Evolutionary conservation across 2,329 filamentous ascomycete genomes (phyloP).

Genomic region (Cercospora janseana): DNA sequence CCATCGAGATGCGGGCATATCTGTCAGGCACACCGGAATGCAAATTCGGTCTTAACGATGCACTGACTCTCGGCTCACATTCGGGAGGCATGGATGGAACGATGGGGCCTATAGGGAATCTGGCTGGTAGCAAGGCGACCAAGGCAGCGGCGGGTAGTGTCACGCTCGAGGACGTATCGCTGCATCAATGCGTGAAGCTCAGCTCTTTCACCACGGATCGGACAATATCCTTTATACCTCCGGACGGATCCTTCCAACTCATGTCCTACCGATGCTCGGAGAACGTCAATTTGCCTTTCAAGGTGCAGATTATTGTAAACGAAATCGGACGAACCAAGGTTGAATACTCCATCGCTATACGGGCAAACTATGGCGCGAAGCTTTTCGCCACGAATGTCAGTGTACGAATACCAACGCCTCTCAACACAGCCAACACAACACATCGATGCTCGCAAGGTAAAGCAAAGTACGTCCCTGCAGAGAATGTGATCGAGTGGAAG

Average conservation of each 20-base stretch:
- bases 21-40: constrained; percentile 95
- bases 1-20: constrained; percentile 98
- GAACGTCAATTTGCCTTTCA: constrained; percentile 98
- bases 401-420: constrained; percentile 87
- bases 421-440: constrained; percentile 92
- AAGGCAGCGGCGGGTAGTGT: constrained; percentile 94
- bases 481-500: constrained; percentile 99
- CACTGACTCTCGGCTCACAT: constrained; percentile 75
- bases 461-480: constrained; percentile 95
- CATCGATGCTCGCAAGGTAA: constrained; percentile 94
- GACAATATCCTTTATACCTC: constrained; percentile 95
- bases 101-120: constrained; percentile 70
- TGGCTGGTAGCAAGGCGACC: constrained; percentile 80
- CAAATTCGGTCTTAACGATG: constrained; percentile 97
- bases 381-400: constrained; percentile 96
- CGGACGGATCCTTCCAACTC: constrained; percentile 95
- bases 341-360: constrained; percentile 96
- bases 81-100: constrained; percentile 40
- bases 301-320: constrained; percentile 97
- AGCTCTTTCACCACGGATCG: constrained; percentile 95
- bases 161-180: constrained; percentile 95
- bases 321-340: constrained; percentile 96
- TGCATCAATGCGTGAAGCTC: constrained; percentile 97
- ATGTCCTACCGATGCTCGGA: constrained; percentile 98
- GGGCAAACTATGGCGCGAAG: constrained; percentile 94